Conservation (phyloP, 257 asterid genomes). For the Fraxinus excelsior region DNA sequence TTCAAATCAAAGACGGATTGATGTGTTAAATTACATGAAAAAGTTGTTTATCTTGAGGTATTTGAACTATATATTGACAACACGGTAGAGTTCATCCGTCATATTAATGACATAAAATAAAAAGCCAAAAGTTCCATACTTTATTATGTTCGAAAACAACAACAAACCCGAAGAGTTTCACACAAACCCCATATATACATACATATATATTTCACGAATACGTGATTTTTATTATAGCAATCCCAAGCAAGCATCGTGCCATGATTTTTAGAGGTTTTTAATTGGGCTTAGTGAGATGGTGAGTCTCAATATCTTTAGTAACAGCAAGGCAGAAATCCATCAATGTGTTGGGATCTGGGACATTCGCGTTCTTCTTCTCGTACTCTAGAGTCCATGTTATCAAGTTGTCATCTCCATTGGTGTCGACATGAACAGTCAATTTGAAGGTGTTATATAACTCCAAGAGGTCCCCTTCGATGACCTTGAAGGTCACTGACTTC, state of each 20-base stretch:
- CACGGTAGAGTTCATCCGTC: too few species aligned
- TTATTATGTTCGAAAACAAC: neutral
- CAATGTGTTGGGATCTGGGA: constrained; percentile 15
- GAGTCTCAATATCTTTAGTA: constrained; percentile 35
- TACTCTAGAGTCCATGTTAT: constrained; percentile 24
- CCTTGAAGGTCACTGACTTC: constrained; percentile 35
- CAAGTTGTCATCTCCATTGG: constrained; percentile 17
- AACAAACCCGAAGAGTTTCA: neutral
- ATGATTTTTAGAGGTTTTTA: neutral
- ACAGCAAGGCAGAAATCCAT: constrained; percentile 18
- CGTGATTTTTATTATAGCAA: neutral
- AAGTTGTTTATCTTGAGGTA: neutral
- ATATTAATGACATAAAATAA: neutral
- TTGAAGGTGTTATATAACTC: constrained; percentile 37
- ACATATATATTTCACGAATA: neutral
- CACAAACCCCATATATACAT: neutral
- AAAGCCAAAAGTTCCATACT: neutral
- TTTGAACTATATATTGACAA: too few species aligned
- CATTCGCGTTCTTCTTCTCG: constrained; percentile 24
- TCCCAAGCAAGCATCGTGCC: neutral
- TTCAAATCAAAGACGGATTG: neutral
- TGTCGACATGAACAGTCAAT: constrained; percentile 28
- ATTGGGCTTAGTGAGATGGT: constrained; percentile 25
- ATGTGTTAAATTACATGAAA: neutral
- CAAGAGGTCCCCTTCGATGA: constrained; percentile 49